Base-by-base conservation (phyloP, 129 eudicot species). In the Artemisia tridentata region DNA sequence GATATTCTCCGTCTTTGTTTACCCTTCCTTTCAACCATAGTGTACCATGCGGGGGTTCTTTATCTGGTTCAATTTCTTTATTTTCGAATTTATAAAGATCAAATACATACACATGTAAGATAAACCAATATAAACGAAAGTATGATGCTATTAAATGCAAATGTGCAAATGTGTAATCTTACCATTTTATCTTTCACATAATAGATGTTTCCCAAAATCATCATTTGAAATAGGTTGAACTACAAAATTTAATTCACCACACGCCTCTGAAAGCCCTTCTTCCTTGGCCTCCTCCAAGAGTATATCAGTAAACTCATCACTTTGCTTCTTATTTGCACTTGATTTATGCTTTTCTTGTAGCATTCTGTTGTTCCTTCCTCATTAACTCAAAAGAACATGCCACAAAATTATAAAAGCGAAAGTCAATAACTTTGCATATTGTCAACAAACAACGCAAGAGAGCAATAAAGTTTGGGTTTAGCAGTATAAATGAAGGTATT, bases 351-450 rank as follows among this genome's bases (percentile, higher is more conserved):
- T 95, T 79, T 88, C 97, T 75, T 90, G 99, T 23, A 90, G 80
- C 77, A 68, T 90, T 90, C 4, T 86, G 99, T 49, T 95, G 97
- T 70, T 95, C 97, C 86, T 95, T 90, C 86, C 99, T 84, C 93
- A 95, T 90, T 38, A 73, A 77, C 80, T 95, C 97, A 85, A 95
- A 95, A 67, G 96, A 86, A 76, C 87, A 97, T 95, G 77, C 75
- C 61, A 68, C 48, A 59, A 52, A 75, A 46, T 29, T 52, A 6
- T 3, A 27, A 11, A 54, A 25, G 27, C 65, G 6, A 19, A 71
- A 53, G 60, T 72, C 71, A 55, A 34, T 38, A 17, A 78, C 56
- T 51, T 21, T 45, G 18, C 55, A 72, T 45, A 76, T 63, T 67
- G 20, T 49, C 56, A 27, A 82, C 11, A 21, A 53, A 41, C 34